phyloP scores from a whole-genome alignment of 2,329 filamentous ascomycete genomes.

The Didymella glomerata region DNA sequence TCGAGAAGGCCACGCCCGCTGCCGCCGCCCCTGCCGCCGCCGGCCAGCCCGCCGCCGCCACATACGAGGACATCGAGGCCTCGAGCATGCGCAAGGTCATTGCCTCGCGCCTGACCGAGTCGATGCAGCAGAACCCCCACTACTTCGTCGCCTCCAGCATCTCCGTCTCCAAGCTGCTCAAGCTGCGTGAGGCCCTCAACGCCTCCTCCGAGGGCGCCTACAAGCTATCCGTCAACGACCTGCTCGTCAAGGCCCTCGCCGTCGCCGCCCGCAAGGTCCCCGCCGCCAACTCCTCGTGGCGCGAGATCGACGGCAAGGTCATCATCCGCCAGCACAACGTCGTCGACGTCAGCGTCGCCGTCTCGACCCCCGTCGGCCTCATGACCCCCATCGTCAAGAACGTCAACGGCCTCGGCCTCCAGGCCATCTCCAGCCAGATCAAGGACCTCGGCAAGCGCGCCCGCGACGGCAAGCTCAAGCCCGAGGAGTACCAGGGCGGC shows the following conservation, averaged over 20 bases:
- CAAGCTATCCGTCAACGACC: slow-evolving; percentile 99
- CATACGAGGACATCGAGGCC: slow-evolving; percentile 84
- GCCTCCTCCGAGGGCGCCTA: slow-evolving; percentile 87
- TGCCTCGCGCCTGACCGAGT: slow-evolving; percentile 87
- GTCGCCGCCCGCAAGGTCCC: slow-evolving; percentile 92
- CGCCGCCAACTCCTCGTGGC: slow-evolving; percentile 94
- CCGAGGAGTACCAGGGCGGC: slow-evolving; percentile 98
- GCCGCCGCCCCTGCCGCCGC: slow-evolving; percentile 54
- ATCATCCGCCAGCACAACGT: slow-evolving; percentile 92
- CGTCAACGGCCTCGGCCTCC: slow-evolving; percentile 85
- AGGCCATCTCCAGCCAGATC: slow-evolving; percentile 85
- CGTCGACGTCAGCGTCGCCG: slow-evolving; percentile 94
- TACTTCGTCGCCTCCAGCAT: slow-evolving; percentile 94
- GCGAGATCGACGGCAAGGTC: slow-evolving; percentile 74
- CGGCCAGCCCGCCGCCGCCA: slow-evolving; percentile 65
- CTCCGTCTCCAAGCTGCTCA: slow-evolving; percentile 93
- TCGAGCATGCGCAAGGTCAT: slow-evolving; percentile 98
- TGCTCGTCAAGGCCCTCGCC: slow-evolving; percentile 95
- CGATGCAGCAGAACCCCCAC: slow-evolving; percentile 92
- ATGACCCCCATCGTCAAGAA: slow-evolving; percentile 97
- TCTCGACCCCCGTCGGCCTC: slow-evolving; percentile 89
- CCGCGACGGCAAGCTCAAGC: slow-evolving; percentile 97
- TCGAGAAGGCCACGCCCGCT: slow-evolving; percentile 81
- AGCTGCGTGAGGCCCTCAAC: slow-evolving; percentile 94
- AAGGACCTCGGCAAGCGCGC: slow-evolving; percentile 98